Conservation (phyloP, 139 green algal genomes). For the Bryopsis sp. region DNA sequence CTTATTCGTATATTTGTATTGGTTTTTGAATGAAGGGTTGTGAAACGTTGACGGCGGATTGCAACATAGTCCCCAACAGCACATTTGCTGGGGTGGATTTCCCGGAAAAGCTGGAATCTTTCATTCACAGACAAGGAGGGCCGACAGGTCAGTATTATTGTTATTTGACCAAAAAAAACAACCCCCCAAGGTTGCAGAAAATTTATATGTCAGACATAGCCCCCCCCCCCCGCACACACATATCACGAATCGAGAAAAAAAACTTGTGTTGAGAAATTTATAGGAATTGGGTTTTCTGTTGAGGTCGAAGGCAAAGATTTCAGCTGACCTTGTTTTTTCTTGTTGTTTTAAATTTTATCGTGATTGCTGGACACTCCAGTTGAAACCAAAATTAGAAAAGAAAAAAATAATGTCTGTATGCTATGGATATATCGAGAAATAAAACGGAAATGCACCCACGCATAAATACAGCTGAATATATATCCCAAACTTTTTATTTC, state of each 20-base stretch:
- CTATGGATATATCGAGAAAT: too few species aligned
- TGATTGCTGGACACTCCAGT: neutral
- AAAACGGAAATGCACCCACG: too few species aligned
- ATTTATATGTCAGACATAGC: too few species aligned
- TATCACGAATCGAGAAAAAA: too few species aligned
- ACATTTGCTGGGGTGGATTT: constrained; percentile 46
- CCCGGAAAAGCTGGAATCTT: constrained; percentile 67
- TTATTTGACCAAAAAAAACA: too few species aligned
- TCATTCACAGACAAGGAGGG: constrained; percentile 33
- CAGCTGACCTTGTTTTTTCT: neutral
- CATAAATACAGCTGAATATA: too few species aligned
- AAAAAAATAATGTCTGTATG: too few species aligned
- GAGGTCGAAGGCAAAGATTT: constrained; percentile 4
- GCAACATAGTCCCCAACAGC: constrained; percentile 45
- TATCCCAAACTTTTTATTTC: neutral
- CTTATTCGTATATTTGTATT: neutral
- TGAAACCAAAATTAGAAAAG: neutral
- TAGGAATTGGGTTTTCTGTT: too few species aligned
- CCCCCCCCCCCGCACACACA: too few species aligned
- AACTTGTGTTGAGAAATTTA: too few species aligned
- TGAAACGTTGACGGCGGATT: constrained; percentile 37
- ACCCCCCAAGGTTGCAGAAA: too few species aligned
- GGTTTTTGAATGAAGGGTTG: constrained; percentile 33
- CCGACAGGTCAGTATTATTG: too few species aligned
- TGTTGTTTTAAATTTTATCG: neutral